Evolutionary conservation across 768 basidiomycete genomes (phyloP).

Genomic region (Auriscalpium orientale): DNA sequence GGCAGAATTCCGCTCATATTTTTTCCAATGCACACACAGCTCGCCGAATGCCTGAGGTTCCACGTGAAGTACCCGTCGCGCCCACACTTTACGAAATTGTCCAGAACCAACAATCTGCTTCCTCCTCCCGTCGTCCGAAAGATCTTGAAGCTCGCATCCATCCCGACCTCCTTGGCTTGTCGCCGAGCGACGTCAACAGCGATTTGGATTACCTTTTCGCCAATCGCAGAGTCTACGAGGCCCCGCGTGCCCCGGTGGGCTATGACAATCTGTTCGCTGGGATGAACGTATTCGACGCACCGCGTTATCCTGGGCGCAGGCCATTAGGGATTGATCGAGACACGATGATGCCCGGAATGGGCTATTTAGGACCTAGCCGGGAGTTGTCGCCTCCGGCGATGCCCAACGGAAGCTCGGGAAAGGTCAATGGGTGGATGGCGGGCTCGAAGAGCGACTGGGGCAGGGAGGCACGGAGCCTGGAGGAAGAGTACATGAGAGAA

Average conservation of each 20-base stretch:
- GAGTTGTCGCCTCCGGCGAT: constrained; percentile 1
- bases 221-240: constrained; percentile 16
- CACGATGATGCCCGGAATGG: neutral
- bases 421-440: constrained; percentile 11
- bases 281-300: constrained; percentile 8
- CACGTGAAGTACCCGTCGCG: constrained; percentile 42
- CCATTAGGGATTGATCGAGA: neutral
- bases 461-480: neutral
- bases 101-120: constrained; percentile 34
- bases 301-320: constrained; percentile 2
- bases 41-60: constrained; percentile 53
- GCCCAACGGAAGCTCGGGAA: neutral
- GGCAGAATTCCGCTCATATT: neutral
- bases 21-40: constrained; percentile 26
- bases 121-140: constrained; percentile 14
- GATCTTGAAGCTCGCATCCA: constrained; percentile 16
- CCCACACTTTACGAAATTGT: constrained; percentile 63
- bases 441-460: constrained; percentile 8
- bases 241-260: constrained; percentile 3
- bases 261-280: neutral
- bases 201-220: constrained; percentile 25
- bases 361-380: neutral
- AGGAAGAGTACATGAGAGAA: constrained; percentile 8
- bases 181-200: constrained; percentile 21
- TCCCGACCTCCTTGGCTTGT: constrained; percentile 24